These are phyloP conservation scores for Alopecurus myosuroides DNA, from an alignment of 176 grass and related monocot species.

Conservation along the genomic window DNA sequence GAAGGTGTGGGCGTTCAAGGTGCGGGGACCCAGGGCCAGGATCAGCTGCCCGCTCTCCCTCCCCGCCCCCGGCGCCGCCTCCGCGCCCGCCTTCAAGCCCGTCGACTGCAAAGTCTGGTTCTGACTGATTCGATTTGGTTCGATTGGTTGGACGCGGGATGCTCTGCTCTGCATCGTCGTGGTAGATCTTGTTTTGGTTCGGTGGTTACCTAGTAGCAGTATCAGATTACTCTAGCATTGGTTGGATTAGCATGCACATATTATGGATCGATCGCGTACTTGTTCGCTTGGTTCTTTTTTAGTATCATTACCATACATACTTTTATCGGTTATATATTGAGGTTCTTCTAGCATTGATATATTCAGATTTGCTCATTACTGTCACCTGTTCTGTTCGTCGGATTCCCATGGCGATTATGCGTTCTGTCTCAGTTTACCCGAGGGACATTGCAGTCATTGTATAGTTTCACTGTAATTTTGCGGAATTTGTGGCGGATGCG, in stretches of 20 bases:
- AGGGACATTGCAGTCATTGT: no score
- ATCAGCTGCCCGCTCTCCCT: conserved; percentile 35
- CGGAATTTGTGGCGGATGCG: no score
- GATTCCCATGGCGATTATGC: neutral
- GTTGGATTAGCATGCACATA: neutral
- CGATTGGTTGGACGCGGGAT: neutral
- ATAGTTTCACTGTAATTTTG: no score
- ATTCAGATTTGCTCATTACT: neutral
- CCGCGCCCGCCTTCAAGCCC: neutral
- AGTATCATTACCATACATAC: no score
- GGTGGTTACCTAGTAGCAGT: neutral
- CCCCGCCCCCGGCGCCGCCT: neutral
- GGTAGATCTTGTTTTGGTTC: neutral
- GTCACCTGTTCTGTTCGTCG: neutral
- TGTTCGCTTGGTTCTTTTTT: neutral
- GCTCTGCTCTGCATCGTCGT: neutral
- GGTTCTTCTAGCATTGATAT: neutral
- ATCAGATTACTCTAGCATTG: neutral
- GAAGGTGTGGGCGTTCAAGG: conserved; percentile 45
- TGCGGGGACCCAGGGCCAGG: neutral
- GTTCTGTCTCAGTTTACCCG: no score
- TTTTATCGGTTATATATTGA: no score
- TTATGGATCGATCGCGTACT: neutral
- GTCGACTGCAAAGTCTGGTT: conserved; percentile 40
- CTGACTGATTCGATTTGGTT: conserved; percentile 17